Percentiles rank a stretch among this genome's conserved stretches.
These are phyloP conservation scores for Malassezia cuniculi DNA, from an alignment of 1,284 basidiomycete genomes.

Conservation along the genomic window DNA sequence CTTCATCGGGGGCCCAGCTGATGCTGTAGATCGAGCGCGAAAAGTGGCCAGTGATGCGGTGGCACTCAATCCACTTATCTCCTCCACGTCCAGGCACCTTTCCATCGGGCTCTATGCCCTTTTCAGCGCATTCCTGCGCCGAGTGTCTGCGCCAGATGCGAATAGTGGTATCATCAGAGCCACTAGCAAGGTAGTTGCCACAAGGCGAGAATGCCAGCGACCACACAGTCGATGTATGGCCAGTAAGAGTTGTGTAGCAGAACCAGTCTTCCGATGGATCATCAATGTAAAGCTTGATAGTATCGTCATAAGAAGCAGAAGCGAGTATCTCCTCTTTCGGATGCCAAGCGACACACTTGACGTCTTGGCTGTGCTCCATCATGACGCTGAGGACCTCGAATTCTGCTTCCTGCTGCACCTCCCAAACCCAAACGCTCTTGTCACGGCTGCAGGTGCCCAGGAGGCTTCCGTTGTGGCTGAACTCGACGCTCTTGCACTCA, in stretches of 20 bases:
- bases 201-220: constrained; percentile 63
- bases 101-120: constrained; percentile 27
- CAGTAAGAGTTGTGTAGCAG: constrained; percentile 65
- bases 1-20: constrained; percentile 52
- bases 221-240: constrained; percentile 78
- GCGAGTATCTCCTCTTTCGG: constrained; percentile 90
- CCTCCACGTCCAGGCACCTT: constrained; percentile 34
- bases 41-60: constrained; percentile 48
- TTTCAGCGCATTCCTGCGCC: constrained; percentile 32
- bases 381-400: constrained; percentile 89
- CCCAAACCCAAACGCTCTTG: constrained; percentile 99
- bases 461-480: constrained; percentile 62
- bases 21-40: constrained; percentile 65
- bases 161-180: constrained; percentile 61
- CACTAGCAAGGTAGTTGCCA: constrained; percentile 69
- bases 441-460: constrained; percentile 87
- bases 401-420: constrained; percentile 60
- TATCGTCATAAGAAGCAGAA: constrained; percentile 92
- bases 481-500: constrained; percentile 89
- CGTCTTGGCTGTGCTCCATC: constrained; percentile 95
- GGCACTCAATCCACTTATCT: constrained; percentile 45
- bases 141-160: constrained; percentile 48
- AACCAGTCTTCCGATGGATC: constrained; percentile 93
- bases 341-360: constrained; percentile 90
- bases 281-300: constrained; percentile 83